These are phyloP conservation scores for Ceriops decandra DNA, from an alignment of 345 rosid genomes.

Conservation along the genomic window DNA sequence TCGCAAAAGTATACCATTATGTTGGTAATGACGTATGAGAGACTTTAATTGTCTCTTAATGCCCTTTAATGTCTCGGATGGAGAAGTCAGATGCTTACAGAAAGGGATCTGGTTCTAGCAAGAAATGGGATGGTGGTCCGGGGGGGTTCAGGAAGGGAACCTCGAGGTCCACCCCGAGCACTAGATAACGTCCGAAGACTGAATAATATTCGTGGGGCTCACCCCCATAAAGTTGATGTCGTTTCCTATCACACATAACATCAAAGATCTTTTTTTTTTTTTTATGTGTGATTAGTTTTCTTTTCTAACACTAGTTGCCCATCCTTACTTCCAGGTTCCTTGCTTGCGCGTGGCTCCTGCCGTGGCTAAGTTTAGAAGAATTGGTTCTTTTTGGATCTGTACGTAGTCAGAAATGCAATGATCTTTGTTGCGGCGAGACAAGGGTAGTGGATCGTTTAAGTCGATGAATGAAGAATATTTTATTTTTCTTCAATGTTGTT, in stretches of 20 bases:
- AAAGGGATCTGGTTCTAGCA: conserved; percentile 59
- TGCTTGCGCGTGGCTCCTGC: conserved; percentile 84
- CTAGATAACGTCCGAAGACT: conserved; percentile 72
- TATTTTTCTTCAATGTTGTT: too few species aligned
- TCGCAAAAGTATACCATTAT: conserved; percentile 1
- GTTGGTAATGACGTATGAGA: too few species aligned
- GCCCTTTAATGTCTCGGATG: conserved; percentile 42
- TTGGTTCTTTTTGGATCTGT: too few species aligned
- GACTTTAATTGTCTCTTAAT: neutral
- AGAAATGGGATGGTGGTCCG: conserved; percentile 85
- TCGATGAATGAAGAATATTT: too few species aligned
- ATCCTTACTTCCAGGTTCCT: conserved; percentile 35
- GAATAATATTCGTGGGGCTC: conserved; percentile 64
- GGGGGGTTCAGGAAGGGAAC: conserved; percentile 84
- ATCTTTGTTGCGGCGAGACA: too few species aligned
- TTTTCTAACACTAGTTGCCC: neutral
- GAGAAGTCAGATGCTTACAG: conserved; percentile 70
- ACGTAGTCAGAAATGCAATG: too few species aligned
- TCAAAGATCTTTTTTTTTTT: neutral
- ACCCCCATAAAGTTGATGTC: conserved; percentile 48
- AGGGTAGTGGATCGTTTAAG: too few species aligned
- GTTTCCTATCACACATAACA: neutral
- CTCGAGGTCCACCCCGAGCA: conserved; percentile 39
- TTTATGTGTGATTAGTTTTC: neutral
- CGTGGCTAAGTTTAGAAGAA: conserved; percentile 30